These are phyloP conservation scores for Akebia trifoliata DNA, from an alignment of 164 flowering plant species.

Conservation along the genomic window DNA sequence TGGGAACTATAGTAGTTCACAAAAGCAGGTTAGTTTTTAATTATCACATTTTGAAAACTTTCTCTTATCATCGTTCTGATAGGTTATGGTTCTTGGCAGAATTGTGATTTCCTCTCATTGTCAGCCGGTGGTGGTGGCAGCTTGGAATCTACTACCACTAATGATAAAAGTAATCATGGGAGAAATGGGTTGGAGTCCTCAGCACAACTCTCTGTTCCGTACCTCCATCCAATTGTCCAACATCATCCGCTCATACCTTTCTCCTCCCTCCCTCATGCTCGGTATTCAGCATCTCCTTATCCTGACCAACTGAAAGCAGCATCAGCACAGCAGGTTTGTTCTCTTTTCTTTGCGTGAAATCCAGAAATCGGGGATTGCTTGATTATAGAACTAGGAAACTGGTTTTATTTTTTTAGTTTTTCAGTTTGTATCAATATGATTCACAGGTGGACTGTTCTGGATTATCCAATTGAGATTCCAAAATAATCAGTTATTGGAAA, in stretches of 20 bases:
- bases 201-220: conserved; percentile 29
- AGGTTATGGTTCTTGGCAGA: conserved; percentile 29
- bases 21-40: conserved; percentile 41
- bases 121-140: conserved; percentile 32
- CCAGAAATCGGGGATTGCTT: background rate
- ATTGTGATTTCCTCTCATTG: conserved; percentile 48
- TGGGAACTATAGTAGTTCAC: conserved; percentile 9
- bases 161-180: conserved; percentile 3
- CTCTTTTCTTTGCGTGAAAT: background rate
- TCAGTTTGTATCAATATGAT: background rate
- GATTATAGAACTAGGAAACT: background rate
- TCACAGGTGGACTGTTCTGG: background rate
- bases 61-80: conserved; percentile 14
- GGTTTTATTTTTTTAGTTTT: background rate
- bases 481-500: no score
- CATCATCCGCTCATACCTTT: conserved; percentile 28
- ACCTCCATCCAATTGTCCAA: conserved; percentile 33
- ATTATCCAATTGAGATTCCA: background rate
- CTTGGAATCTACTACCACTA: conserved; percentile 15
- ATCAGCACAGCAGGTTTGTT: conserved; percentile 44
- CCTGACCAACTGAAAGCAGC: conserved; percentile 29
- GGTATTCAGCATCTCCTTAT: conserved; percentile 27
- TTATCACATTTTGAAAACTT: background rate
- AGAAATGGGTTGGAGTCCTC: conserved; percentile 24
- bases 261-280: conserved; percentile 25